phyloP scores from a whole-genome alignment of 202 grass and related monocot species.

The Thinopyrum obtusiflorum region DNA sequence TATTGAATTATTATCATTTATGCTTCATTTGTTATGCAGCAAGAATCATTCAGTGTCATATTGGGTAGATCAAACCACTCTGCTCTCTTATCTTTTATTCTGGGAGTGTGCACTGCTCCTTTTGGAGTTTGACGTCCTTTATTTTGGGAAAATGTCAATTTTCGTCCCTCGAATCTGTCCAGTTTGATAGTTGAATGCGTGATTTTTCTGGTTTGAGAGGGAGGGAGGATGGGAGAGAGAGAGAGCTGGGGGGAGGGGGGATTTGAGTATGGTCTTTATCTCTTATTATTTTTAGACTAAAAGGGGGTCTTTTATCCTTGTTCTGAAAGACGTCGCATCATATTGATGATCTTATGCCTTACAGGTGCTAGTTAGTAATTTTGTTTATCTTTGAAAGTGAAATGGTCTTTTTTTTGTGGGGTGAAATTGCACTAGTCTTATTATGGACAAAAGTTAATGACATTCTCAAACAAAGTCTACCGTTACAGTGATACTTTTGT shows the following conservation, averaged over 20 bases:
- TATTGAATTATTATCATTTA: not conserved
- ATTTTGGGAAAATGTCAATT: not conserved
- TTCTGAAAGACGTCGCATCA: not conserved
- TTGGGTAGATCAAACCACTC: not conserved
- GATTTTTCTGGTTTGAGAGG: not conserved
- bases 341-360: conserved; percentile 1
- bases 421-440: not conserved
- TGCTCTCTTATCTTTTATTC: conserved; percentile 13
- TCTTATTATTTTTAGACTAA: too few relatives aligned
- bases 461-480: not conserved
- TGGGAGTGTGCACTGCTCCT: not conserved
- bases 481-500: not conserved
- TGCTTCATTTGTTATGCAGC: conserved; percentile 20
- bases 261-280: too few relatives aligned
- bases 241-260: too few relatives aligned
- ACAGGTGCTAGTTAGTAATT: not conserved
- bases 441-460: not conserved
- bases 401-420: too few relatives aligned
- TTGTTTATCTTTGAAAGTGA: not conserved
- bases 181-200: not conserved
- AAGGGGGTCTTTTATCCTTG: too few relatives aligned
- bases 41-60: conserved; percentile 2
- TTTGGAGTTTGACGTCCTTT: conserved; percentile 27
- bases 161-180: not conserved
- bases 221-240: too few relatives aligned